Evolutionary conservation across 78 protist species (phyloP).

Genomic region (Dictyostelium capitatum): DNA sequence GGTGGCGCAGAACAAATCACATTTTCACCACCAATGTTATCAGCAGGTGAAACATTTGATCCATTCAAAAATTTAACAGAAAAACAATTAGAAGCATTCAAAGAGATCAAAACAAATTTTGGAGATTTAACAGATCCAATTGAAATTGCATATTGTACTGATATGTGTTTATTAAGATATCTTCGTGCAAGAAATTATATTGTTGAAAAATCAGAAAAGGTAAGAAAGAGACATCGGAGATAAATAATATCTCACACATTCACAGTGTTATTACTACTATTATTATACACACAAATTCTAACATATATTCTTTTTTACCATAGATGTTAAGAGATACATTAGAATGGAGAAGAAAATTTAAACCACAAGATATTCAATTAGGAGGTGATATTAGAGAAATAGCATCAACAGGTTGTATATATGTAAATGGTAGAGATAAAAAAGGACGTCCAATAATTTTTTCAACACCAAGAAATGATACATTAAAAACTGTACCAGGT

Average conservation of each 20-base stretch:
- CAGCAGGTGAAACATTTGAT: conserved; percentile 11
- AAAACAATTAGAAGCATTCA: conserved; percentile 70
- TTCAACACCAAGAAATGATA: conserved; percentile 72
- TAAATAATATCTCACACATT: too few relatives aligned
- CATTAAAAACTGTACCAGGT: conserved; percentile 32
- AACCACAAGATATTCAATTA: conserved; percentile 68
- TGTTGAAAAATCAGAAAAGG: conserved; percentile 65
- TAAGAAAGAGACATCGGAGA: not conserved
- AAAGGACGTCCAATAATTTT: conserved; percentile 71
- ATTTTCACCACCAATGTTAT: not conserved
- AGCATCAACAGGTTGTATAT: conserved; percentile 46
- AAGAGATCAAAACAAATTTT: conserved; percentile 26
- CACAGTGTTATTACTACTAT: too few relatives aligned
- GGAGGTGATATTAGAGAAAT: conserved; percentile 36
- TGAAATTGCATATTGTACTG: conserved; percentile 31
- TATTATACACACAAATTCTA: too few relatives aligned
- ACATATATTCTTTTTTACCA: too few relatives aligned
- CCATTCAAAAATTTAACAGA: conserved; percentile 35
- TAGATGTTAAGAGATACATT: conserved; percentile 46
- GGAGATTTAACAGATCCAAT: conserved; percentile 51
- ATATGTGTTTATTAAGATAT: conserved; percentile 74
- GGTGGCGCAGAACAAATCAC: not conserved
- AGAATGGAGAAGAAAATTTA: conserved; percentile 58
- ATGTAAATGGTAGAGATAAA: conserved; percentile 46
- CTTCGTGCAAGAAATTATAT: conserved; percentile 60